Evolutionary conservation across 2,329 filamentous ascomycete species (phyloP), one percentile per base, ranked within the genome.

Genomic region (Ascochyta pisi): DNA sequence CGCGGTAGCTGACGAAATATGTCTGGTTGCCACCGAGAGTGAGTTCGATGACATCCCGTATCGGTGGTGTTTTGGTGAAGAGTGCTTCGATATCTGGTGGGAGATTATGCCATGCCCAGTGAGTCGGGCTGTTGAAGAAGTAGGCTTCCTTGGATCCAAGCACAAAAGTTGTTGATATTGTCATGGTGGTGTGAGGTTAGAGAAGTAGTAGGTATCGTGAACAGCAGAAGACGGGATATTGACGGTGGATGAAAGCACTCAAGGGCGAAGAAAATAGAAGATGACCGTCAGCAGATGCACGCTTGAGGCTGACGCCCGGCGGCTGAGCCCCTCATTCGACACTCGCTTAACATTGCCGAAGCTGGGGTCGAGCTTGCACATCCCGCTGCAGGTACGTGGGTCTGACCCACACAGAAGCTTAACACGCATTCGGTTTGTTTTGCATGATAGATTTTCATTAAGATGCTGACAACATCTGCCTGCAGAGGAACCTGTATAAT

Each of bases 81-180:
- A 73, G 61, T 1, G 61, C 52, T 38, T 70, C 67, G 1, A 73
- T 53, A 33, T 70, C 69, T 13, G 68, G 54, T 1, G 69, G 68
- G 10, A 72, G 63, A 38, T 69, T 65, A 41, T 64, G 62, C 65
- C 68, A 64, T 22, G 69, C 69, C 69, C 69, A 72, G 49, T 71
- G 70, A 9, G 67, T 72, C 26, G 70, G 70, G 38, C 60, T 70
- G 47, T 72, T 73, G 46, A 73, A 73, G 61, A 73, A 71, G 53
- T 73, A 73, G 0, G 63, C 52, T 31, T 68, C 60, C 35, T 71
- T 70, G 26, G 58, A 13, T 16, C 70, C 70, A 48, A 73, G 59
- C 9, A 66, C 52, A 42, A 73, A 73, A 1, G 60, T 71, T 2
- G 67, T 63, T 27, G 63, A 68, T 37, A 72, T 65, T 23, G 68